These are phyloP conservation scores for Erysimum cheiri DNA, from an alignment of 441 rosid genomes.

Conservation along the genomic window DNA sequence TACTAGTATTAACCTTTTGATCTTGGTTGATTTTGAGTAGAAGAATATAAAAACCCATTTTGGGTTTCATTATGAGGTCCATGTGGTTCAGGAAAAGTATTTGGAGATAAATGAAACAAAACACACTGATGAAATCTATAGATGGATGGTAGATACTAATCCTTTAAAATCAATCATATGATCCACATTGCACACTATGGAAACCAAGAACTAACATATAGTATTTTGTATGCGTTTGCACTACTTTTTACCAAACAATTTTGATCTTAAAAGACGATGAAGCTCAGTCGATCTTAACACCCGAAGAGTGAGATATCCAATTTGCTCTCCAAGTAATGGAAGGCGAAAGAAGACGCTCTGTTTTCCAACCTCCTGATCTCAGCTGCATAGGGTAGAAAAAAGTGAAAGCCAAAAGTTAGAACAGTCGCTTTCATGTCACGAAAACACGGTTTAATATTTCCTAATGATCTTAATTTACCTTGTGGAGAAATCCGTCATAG, in stretches of 20 bases:
- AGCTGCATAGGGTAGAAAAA: slow-evolving; percentile 56
- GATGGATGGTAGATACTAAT: background rate
- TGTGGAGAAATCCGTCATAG: slow-evolving; percentile 59
- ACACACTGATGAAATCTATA: background rate
- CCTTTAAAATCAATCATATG: background rate
- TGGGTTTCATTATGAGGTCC: background rate
- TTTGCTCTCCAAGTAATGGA: slow-evolving; percentile 82
- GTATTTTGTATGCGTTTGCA: background rate
- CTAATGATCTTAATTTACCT: slow-evolving; percentile 54
- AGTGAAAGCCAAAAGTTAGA: background rate
- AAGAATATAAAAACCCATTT: no score
- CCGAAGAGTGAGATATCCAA: slow-evolving; percentile 54
- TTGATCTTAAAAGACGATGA: background rate
- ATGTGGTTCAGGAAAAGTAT: background rate
- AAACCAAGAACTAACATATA: slow-evolving; percentile 12
- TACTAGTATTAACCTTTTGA: no score
- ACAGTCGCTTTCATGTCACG: background rate
- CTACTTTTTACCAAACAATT: background rate
- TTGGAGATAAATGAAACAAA: background rate
- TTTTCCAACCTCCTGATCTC: slow-evolving; percentile 80
- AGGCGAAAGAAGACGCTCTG: slow-evolving; percentile 80
- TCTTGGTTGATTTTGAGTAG: no score
- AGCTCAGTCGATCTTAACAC: slow-evolving; percentile 64
- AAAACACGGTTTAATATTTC: background rate
- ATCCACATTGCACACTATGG: background rate